phyloP scores from a whole-genome alignment of 2,329 filamentous ascomycete species.

The Hypoxylon sp. region DNA sequence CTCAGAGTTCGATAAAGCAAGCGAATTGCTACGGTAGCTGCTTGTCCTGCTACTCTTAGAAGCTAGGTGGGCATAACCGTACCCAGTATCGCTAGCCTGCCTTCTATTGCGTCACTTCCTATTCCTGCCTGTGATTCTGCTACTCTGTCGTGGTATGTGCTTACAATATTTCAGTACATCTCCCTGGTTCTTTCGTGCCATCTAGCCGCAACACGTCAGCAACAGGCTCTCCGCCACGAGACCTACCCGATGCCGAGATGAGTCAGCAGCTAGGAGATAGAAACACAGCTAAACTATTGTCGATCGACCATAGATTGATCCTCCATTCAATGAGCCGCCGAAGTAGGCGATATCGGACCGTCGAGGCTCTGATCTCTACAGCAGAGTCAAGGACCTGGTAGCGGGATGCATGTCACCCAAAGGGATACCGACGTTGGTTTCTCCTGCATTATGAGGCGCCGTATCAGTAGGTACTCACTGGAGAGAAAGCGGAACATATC shows the following conservation, averaged over 20 bases:
- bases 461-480: not conserved
- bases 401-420: not conserved
- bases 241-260: not conserved
- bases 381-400: not conserved
- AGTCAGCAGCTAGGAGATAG: not conserved
- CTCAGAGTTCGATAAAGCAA: not conserved
- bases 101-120: not conserved
- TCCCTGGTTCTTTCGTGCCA: not conserved
- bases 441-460: not conserved
- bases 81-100: not conserved
- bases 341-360: not conserved
- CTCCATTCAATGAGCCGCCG: not conserved
- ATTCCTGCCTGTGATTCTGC: not conserved
- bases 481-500: not conserved
- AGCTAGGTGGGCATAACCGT: not conserved
- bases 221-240: not conserved
- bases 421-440: conserved; percentile 3
- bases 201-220: conserved; percentile 5
- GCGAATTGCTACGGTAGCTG: not conserved
- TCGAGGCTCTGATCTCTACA: not conserved
- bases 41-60: not conserved
- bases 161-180: not conserved
- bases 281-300: not conserved
- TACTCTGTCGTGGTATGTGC: not conserved
- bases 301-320: not conserved